Evolutionary conservation across 495 filamentous ascomycete genomes (phyloP), one percentile per base, ranked within the genome.

Genomic region (Sporormia fimetaria): DNA sequence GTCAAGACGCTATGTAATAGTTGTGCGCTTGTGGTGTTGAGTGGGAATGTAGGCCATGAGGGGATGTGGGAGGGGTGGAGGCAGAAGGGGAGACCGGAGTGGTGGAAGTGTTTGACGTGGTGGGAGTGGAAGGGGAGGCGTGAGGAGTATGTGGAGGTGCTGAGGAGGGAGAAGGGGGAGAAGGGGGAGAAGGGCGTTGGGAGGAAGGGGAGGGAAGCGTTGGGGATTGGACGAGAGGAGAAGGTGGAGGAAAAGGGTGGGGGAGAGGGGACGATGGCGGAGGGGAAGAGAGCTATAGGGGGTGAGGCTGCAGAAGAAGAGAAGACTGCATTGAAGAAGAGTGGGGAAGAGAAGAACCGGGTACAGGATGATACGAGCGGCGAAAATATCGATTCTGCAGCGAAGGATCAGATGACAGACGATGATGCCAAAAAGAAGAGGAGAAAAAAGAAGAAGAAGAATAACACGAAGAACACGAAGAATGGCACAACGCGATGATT

Each of bases 81-180:
- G 28, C 12, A 42, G 48, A 3, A 38, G 33, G 33, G 33, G 18
- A 63, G 55, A 54, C 63, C 63, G 1, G 37, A 52, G 9, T 48
- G 55, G 24, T 66, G 63, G 63, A 62, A 63, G 36, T 44, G 64
- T 8, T 44, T 66, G 49, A 57, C 57, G 12, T 60, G 62, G 58
- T 17, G 29, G 1, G 47, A 51, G 35, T 37, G 46, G 11, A 36
- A 17, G 18, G 46, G 42, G 27, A 43, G 42, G 9, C 33, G 33
- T n/a, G 23, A 42, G 11, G 47, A 51, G 23, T 45, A 51, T 21
- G 1, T 45, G 16, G 33, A 31, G 2, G 7, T 36, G 31, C 38
- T 42, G 11, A 12, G 24, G 6, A 37, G 38, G 20, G 33, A 21
- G 18, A 37, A 42, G 11, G 11, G 8, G 14, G 27, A 37, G 37